Conservation (phyloP, 129 eudicot species). For the Daucus carota region DNA sequence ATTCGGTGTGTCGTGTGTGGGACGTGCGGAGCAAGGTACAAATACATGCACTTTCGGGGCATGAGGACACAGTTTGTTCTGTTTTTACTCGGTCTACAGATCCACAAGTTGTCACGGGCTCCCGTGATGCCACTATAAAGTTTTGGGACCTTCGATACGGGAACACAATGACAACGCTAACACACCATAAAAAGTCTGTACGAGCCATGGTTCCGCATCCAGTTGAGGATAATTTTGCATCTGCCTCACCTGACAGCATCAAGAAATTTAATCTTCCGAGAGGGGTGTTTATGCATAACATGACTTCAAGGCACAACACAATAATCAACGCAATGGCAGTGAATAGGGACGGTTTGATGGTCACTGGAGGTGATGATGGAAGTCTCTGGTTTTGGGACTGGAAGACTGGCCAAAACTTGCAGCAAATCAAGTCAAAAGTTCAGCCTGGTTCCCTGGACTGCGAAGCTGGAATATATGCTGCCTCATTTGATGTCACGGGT, state of each 20-base stretch:
- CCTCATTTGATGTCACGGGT: slow-evolving; percentile 61
- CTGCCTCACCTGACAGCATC: slow-evolving; percentile 94
- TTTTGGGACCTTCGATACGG: no score
- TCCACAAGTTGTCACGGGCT: slow-evolving; percentile 97
- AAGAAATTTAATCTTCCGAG: slow-evolving; percentile 87
- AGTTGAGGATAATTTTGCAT: slow-evolving; percentile 77
- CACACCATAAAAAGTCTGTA: slow-evolving; percentile 95
- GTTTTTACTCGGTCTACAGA: slow-evolving; percentile 90
- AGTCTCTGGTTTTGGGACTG: slow-evolving; percentile 95
- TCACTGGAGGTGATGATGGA: slow-evolving; percentile 97
- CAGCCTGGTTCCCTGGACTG: slow-evolving; percentile 97
- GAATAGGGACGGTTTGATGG: slow-evolving; percentile 83
- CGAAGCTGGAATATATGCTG: slow-evolving; percentile 85
- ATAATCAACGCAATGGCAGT: slow-evolving; percentile 87
- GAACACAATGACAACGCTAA: slow-evolving; percentile 84
- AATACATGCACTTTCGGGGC: slow-evolving; percentile 82
- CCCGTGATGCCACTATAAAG: slow-evolving; percentile 92
- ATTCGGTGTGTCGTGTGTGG: no score
- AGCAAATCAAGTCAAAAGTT: slow-evolving; percentile 75
- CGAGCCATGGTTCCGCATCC: slow-evolving; percentile 91
- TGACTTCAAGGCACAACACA: slow-evolving; percentile 84
- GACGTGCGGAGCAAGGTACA: slow-evolving; percentile 94
- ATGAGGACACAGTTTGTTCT: slow-evolving; percentile 86
- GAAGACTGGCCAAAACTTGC: slow-evolving; percentile 89
- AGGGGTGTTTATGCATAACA: slow-evolving; percentile 96